Percentiles rank a stretch among this genome's conserved stretches.
Conservation (phyloP, 2,329 filamentous ascomycete species). For the Cytospora paraplurivora region DNA sequence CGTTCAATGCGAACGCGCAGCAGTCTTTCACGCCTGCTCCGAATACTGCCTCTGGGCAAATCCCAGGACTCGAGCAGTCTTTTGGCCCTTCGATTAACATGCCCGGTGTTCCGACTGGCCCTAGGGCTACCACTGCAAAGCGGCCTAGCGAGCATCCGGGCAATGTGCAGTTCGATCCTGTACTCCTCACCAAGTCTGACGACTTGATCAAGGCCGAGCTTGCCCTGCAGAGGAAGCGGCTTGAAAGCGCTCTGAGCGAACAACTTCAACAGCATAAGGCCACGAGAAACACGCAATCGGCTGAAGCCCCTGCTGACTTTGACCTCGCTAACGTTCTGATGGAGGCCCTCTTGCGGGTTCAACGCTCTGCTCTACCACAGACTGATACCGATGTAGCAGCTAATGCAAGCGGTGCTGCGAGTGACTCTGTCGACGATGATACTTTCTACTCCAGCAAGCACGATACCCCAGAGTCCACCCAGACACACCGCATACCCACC, state of each 20-base stretch:
- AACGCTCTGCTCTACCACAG: constrained; percentile 62
- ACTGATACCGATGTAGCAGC: constrained; percentile 56
- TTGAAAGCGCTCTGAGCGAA: constrained; percentile 77
- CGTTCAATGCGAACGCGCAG: constrained; percentile 42
- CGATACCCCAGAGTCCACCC: constrained; percentile 67
- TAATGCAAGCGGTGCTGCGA: constrained; percentile 61
- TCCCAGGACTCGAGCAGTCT: constrained; percentile 31
- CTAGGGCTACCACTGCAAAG: constrained; percentile 38
- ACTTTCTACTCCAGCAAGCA: constrained; percentile 96
- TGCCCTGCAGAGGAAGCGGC: constrained; percentile 74
- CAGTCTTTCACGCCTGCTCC: constrained; percentile 36
- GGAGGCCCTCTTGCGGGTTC: constrained; percentile 71
- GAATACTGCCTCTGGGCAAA: constrained; percentile 14
- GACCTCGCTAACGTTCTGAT: constrained; percentile 73
- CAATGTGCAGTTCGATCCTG: constrained; percentile 74
- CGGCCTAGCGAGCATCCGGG: constrained; percentile 46
- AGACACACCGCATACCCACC: constrained; percentile 49
- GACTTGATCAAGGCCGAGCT: constrained; percentile 81
- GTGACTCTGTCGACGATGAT: constrained; percentile 88
- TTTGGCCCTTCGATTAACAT: constrained; percentile 8
- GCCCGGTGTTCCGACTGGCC: constrained; percentile 22
- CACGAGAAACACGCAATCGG: constrained; percentile 46
- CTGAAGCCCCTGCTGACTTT: constrained; percentile 63
- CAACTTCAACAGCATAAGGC: constrained; percentile 67
- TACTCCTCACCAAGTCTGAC: constrained; percentile 84